A percentile compares a stretch with the other conserved stretches of the same genome.
Evolutionary conservation across 1,139 yeast species (phyloP).

Genomic region (Pichia norvegensis): DNA sequence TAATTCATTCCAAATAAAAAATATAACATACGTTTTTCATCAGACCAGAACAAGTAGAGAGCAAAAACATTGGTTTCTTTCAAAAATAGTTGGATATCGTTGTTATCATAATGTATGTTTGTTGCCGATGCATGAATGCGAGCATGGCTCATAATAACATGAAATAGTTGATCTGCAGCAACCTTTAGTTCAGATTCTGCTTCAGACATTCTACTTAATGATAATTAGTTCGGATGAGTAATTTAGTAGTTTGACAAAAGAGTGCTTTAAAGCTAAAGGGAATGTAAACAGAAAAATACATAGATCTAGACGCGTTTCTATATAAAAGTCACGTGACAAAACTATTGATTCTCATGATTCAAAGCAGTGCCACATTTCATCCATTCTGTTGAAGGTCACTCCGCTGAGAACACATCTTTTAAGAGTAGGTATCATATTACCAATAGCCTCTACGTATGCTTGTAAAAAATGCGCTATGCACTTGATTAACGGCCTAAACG

Average conservation of each 20-base stretch:
- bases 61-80: neutral
- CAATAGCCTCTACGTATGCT: slow-evolving; percentile 29
- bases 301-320: neutral
- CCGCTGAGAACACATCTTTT: slow-evolving; percentile 22
- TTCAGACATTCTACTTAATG: neutral
- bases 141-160: neutral
- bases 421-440: slow-evolving; percentile 26
- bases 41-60: neutral
- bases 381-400: slow-evolving; percentile 15
- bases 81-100: neutral
- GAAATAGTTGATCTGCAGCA: neutral
- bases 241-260: no score
- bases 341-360: neutral
- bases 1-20: no score
- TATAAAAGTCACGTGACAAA: neutral
- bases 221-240: neutral
- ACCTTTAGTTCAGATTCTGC: neutral
- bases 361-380: slow-evolving; percentile 14
- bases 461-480: slow-evolving; percentile 35
- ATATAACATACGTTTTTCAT: neutral
- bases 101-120: neutral
- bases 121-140: neutral
- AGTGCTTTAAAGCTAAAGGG: no score
- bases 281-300: neutral
- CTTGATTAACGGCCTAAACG: slow-evolving; percentile 27